phyloP scores from a whole-genome alignment of 306 rosid species.

The Acacia crassicarpa region DNA sequence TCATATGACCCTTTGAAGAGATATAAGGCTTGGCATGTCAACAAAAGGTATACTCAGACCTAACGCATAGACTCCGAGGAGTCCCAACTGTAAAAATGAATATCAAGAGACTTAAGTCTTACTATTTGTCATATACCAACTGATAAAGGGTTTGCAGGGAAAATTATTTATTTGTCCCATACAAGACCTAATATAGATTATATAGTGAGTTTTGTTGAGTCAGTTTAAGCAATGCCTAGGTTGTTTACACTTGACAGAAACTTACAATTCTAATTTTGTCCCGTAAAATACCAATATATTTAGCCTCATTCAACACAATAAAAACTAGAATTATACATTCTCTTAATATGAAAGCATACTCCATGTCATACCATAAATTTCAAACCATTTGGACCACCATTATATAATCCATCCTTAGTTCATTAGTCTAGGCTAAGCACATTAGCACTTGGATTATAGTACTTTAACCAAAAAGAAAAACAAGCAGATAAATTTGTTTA shows the following conservation, averaged over 20 bases:
- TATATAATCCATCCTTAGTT: not conserved
- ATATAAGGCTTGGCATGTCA: no score
- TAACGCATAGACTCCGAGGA: not conserved
- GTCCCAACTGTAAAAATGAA: not conserved
- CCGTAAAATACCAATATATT: not conserved
- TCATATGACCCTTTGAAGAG: not conserved
- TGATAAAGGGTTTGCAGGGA: not conserved
- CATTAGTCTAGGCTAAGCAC: not conserved
- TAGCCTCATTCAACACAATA: not conserved
- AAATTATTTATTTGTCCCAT: no score
- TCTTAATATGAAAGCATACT: not conserved
- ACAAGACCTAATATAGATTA: not conserved
- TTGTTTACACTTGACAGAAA: no score
- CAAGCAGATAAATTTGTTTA: not conserved
- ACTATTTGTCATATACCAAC: not conserved
- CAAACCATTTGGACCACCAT: not conserved
- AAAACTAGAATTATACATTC: not conserved
- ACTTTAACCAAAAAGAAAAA: not conserved
- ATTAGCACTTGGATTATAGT: conserved; percentile 1
- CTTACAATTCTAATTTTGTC: not conserved
- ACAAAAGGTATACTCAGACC: not conserved
- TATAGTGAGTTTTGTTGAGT: not conserved
- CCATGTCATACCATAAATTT: conserved; percentile 5
- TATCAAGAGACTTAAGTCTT: not conserved
- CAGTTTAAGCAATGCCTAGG: not conserved